Percentiles rank a stretch among this genome's conserved stretches.
phyloP scores from a whole-genome alignment of 345 rosid genomes.

The Melaleuca quinquenervia region DNA sequence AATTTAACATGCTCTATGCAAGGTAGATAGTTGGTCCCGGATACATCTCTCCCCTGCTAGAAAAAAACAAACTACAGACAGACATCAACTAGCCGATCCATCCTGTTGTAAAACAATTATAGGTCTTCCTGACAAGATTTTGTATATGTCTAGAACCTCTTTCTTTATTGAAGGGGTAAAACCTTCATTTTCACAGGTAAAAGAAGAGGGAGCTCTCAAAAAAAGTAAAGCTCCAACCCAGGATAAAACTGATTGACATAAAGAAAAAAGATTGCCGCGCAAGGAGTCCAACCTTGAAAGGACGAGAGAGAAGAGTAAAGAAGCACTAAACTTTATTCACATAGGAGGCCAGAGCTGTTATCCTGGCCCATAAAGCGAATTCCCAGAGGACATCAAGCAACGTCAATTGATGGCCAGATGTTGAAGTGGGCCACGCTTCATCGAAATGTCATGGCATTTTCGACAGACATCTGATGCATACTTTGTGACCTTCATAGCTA shows the following conservation, averaged over 20 bases:
- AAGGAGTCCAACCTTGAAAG: not conserved
- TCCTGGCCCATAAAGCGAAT: not conserved
- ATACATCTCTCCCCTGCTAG: not conserved
- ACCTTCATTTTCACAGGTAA: not conserved
- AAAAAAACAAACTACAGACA: not conserved
- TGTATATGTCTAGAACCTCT: not conserved
- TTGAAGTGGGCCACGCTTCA: not conserved
- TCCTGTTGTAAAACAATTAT: not conserved
- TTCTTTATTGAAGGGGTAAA: not conserved
- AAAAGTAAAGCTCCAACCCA: not conserved
- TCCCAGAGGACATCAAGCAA: not conserved
- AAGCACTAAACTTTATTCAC: not conserved
- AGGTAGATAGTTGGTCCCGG: not conserved
- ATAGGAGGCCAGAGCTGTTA: not conserved
- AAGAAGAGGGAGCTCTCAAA: not conserved
- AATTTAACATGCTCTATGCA: not conserved
- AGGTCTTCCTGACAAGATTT: not conserved
- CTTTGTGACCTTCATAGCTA: not conserved
- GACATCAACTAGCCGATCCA: not conserved
- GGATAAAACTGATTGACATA: not conserved
- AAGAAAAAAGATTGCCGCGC: not conserved
- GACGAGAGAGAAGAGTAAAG: not conserved
- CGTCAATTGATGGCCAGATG: not conserved
- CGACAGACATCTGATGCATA: not conserved
- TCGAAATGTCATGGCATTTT: not conserved